Conservation (phyloP, 495 filamentous ascomycete species). For the Daldinia childiae region DNA sequence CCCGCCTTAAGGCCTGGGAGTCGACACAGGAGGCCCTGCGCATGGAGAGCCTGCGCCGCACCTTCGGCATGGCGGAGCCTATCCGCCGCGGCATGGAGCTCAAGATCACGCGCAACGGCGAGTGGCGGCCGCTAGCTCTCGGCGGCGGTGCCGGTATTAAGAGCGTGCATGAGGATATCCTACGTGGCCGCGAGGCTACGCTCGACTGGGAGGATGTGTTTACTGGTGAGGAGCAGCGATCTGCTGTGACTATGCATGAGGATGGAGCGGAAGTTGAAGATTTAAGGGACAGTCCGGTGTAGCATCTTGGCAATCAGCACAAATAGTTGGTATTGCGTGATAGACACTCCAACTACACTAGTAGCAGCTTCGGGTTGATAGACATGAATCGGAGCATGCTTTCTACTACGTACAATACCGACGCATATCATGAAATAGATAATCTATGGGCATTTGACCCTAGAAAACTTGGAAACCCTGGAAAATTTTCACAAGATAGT, state of each 20-base stretch:
- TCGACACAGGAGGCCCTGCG: conserved; percentile 85
- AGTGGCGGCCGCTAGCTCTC: conserved; percentile 61
- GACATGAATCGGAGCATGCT: neutral
- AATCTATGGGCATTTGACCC: neutral
- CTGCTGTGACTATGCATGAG: conserved; percentile 76
- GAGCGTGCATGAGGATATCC: conserved; percentile 47
- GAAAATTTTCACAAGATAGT: neutral
- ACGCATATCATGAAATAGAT: conserved; percentile 12
- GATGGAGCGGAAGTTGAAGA: conserved; percentile 88
- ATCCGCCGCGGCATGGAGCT: conserved; percentile 95
- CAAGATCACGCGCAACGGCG: conserved; percentile 72
- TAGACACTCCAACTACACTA: neutral
- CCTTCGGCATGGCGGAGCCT: conserved; percentile 93
- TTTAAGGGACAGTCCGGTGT: conserved; percentile 36
- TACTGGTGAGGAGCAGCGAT: conserved; percentile 73
- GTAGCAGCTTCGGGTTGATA: neutral
- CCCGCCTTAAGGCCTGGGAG: conserved; percentile 83
- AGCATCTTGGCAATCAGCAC: neutral
- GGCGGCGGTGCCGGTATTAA: conserved; percentile 43
- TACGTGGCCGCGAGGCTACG: conserved; percentile 61
- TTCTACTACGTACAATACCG: neutral
- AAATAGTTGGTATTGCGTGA: neutral
- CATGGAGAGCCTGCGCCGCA: conserved; percentile 84
- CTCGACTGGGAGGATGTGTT: conserved; percentile 65
- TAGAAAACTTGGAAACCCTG: neutral